Percentiles rank a stretch among this genome's conserved stretches.
These are phyloP conservation scores for Lachnellula subtilissima DNA, from an alignment of 2,329 filamentous ascomycete genomes.

Conservation along the genomic window DNA sequence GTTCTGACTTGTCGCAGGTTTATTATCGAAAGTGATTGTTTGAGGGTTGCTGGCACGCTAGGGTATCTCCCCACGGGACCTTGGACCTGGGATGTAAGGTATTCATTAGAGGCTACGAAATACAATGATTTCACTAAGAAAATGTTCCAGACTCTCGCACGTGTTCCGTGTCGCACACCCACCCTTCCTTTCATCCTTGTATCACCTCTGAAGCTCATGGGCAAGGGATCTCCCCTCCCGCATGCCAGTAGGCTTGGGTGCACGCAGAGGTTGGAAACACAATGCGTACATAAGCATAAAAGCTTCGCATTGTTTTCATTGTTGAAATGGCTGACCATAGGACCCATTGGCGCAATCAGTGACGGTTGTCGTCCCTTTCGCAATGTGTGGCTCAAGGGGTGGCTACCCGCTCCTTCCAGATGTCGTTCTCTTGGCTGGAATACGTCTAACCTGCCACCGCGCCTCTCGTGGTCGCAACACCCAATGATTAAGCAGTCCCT, in stretches of 20 bases:
- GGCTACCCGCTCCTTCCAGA: slow-evolving; percentile 17
- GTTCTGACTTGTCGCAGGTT: slow-evolving; percentile 36
- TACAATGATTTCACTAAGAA: slow-evolving; percentile 22
- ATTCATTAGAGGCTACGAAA: slow-evolving; percentile 17
- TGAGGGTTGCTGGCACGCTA: neutral
- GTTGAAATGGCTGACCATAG: neutral
- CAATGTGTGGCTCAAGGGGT: slow-evolving; percentile 8
- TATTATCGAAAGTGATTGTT: slow-evolving; percentile 50
- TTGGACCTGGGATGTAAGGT: slow-evolving; percentile 18
- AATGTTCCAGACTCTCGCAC: slow-evolving; percentile 18
- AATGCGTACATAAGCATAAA: slow-evolving; percentile 2
- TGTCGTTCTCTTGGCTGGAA: slow-evolving; percentile 6
- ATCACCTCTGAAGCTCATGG: slow-evolving; percentile 1
- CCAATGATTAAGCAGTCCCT: slow-evolving; percentile 7
- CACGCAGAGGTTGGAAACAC: slow-evolving; percentile 1
- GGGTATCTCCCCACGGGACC: neutral
- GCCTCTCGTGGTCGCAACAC: slow-evolving; percentile 6
- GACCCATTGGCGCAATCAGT: slow-evolving; percentile 5
- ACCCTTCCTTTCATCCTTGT: slow-evolving; percentile 14
- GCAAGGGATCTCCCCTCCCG: neutral
- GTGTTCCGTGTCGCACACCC: slow-evolving; percentile 15
- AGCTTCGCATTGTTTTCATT: neutral
- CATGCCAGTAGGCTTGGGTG: slow-evolving; percentile 12
- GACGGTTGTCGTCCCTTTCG: slow-evolving; percentile 2
- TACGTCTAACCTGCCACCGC: neutral